Base-by-base conservation (phyloP, 2,329 filamentous ascomycete genomes). In the Diaporthe ilicicola region DNA sequence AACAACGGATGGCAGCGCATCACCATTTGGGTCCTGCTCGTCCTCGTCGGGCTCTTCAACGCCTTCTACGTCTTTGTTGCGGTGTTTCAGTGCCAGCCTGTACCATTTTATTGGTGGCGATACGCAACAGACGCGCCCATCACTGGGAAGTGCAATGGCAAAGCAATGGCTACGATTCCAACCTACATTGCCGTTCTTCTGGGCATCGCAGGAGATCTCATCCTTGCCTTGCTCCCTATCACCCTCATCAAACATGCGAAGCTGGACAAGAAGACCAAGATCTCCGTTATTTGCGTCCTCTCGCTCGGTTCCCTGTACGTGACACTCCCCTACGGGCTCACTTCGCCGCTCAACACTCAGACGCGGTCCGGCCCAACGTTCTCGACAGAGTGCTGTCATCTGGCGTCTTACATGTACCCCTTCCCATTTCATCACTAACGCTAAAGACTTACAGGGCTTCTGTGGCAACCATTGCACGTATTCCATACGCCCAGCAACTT, bases 401-500 rank as follows among this genome's bases (percentile, higher is more conserved):
- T 53, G 22, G 17, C 51, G 1, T 7, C 9, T 39, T 12, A 17
- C 34, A 10, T 24, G n/a, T 32, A 19, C 3, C 8, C n/a, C n/a
- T 51, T 24, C n/a, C 22, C 7, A 10, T 7, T 10, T 44, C 53
- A 64, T 42, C 42, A 17, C 72, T 74, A 62, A 74, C 48, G 39
- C 10, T 22, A 39, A 50, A 48, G 13, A 15, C 24, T 56, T 13
- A 8, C 64, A 80, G 82, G 64, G 82, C 82, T 22, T 83, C 81
- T 4, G 75, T 81, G 17, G 83, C 82, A 19, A 84, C 82, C 5
- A 80, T 84, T 55, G 79, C 84, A 34, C 81, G 83, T 17, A 81
- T 85, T 39, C 79, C 81, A 7, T 85, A 84, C 73, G 80, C 84
- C n/a, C 77, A 77, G 69, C 73, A 78, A 42, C 77, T 84, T 6